Conservation (phyloP, 2,329 filamentous ascomycete species). For the Clonostachys chloroleuca region DNA sequence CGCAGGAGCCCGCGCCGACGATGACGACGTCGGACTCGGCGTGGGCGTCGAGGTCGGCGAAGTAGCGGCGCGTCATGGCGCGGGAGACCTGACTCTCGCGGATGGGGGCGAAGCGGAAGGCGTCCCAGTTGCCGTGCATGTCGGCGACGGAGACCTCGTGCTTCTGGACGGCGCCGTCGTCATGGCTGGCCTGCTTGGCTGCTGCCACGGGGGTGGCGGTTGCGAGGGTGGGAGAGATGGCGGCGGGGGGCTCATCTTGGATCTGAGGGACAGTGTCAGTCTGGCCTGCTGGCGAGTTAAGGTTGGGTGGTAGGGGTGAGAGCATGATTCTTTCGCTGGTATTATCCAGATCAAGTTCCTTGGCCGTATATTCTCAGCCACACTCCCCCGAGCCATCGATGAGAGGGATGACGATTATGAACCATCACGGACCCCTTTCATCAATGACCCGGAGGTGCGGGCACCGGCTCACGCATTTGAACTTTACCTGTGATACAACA, state of each 20-base stretch:
- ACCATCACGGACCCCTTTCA: no score
- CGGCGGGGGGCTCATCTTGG: conserved; percentile 76
- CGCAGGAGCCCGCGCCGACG: conserved; percentile 84
- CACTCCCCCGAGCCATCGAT: conserved; percentile 10
- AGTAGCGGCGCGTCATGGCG: conserved; percentile 93
- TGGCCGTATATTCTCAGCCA: conserved; percentile 84
- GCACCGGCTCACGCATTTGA: conserved; percentile 62
- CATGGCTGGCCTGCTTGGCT: conserved; percentile 37
- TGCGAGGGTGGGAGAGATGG: conserved; percentile 53
- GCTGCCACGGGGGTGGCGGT: conserved; percentile 38
- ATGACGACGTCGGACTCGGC: conserved; percentile 94
- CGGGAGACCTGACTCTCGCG: conserved; percentile 89
- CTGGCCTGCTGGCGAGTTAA: not conserved
- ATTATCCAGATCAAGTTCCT: conserved; percentile 97
- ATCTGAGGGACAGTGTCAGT: conserved; percentile 5
- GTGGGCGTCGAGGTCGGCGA: conserved; percentile 80
- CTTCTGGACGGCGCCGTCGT: conserved; percentile 10
- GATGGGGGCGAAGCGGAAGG: conserved; percentile 80
- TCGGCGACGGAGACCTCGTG: conserved; percentile 48
- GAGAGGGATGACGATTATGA: no score
- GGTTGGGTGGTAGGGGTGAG: conserved; percentile 30
- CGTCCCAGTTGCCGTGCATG: conserved; percentile 74
- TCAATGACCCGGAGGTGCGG: conserved; percentile 12
- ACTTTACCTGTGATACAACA: conserved; percentile 29
- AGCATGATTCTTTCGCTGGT: conserved; percentile 99